Base-by-base conservation (phyloP, 1,284 basidiomycete species). In the Sphaerobolus stellatus region DNA sequence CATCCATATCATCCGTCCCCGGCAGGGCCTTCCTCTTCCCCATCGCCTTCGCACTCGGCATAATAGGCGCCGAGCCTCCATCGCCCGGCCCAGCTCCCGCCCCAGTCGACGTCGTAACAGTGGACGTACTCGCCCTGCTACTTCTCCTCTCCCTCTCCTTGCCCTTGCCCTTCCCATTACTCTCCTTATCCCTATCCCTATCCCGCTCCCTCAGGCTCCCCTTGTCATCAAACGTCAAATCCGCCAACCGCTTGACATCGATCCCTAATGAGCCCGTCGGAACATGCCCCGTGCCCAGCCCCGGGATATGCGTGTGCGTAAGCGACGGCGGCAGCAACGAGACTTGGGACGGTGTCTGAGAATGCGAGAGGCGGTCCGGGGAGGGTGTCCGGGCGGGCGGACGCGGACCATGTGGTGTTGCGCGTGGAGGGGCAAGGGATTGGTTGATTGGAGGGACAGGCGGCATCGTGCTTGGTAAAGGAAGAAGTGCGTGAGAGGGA, bases 41-140 rank as follows among this genome's bases (percentile, higher is more conserved):
- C 5, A 90, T 76, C 2, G 90, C 88, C 66, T 92, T 92, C 41
- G 77, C 86, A 64, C 88, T 90, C 3, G 85, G 86, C 7, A 74
- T 64, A 9, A 60, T 54, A 20, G 61, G 55, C 20, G 43, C 52
- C 14, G n/a, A n/a, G n/a, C n/a, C n/a, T n/a, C n/a, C n/a, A n/a
- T n/a, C n/a, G n/a, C n/a, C n/a, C n/a, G n/a, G n/a, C n/a, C n/a
- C n/a, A n/a, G n/a, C n/a, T n/a, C n/a, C n/a, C n/a, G n/a, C n/a
- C n/a, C n/a, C n/a, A n/a, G n/a, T n/a, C n/a, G n/a, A n/a, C n/a
- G n/a, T n/a, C n/a, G n/a, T n/a, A n/a, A n/a, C n/a, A n/a, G n/a
- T n/a, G n/a, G n/a, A n/a, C n/a, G n/a, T n/a, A n/a, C n/a, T n/a
- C n/a, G n/a, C n/a, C n/a, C n/a, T n/a, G n/a, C n/a, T n/a, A n/a